Percentiles rank a stretch among this genome's conserved stretches.
These are phyloP conservation scores for Lantana camara DNA, from an alignment of 257 asterid genomes.

Conservation along the genomic window DNA sequence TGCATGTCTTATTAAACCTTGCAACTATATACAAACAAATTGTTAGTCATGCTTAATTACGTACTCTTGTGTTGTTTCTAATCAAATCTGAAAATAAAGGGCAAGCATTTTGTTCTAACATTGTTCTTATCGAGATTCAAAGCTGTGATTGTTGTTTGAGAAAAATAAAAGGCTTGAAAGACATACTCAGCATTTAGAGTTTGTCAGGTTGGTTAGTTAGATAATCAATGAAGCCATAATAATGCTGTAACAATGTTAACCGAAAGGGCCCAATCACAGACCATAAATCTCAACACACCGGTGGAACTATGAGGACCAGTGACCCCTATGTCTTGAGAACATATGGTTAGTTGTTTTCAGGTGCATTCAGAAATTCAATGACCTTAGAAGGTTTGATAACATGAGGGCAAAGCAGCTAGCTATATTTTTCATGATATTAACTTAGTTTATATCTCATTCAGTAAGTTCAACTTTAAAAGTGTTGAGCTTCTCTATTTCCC, in stretches of 20 bases:
- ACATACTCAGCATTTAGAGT: background rate
- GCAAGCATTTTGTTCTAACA: background rate
- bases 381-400: background rate
- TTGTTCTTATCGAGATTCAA: background rate
- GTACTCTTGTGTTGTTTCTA: conserved; percentile 1
- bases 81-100: background rate
- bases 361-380: conserved; percentile 6
- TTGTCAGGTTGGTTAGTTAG: background rate
- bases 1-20: conserved; percentile 55
- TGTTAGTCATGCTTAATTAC: conserved; percentile 6
- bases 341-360: background rate
- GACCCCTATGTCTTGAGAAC: conserved; percentile 12
- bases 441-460: background rate
- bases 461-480: background rate
- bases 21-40: conserved; percentile 47
- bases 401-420: background rate
- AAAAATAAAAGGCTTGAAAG: conserved; percentile 5
- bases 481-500: background rate
- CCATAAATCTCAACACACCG: background rate
- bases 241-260: conserved; percentile 8
- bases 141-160: background rate
- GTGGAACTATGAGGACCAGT: conserved; percentile 19
- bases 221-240: conserved; percentile 20
- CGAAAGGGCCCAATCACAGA: background rate
- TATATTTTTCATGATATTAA: background rate